These are phyloP conservation scores for Suillus fuscotomentosus DNA, from an alignment of 768 basidiomycete species.

Conservation along the genomic window DNA sequence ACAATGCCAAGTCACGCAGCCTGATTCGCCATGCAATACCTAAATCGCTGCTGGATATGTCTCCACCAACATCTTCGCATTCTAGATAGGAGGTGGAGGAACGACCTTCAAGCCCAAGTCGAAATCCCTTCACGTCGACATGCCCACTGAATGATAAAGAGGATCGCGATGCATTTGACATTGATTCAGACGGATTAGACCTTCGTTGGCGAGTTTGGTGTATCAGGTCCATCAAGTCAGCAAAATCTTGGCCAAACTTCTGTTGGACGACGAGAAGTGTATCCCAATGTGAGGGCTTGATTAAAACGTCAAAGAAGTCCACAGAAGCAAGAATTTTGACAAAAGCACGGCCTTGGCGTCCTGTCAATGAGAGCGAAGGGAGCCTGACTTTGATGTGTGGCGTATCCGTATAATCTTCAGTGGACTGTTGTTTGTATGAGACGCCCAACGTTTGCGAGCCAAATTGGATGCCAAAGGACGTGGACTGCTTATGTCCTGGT, in stretches of 20 bases:
- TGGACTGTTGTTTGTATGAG: conserved; percentile 41
- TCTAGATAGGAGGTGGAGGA: conserved; percentile 74
- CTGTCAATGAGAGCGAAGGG: conserved; percentile 64
- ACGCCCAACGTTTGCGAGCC: conserved; percentile 62
- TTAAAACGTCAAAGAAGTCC: conserved; percentile 67
- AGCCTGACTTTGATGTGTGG: conserved; percentile 62
- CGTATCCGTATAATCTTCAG: conserved; percentile 34
- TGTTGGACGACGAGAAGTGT: conserved; percentile 80
- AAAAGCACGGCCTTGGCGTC: conserved; percentile 45
- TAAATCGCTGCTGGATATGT: conserved; percentile 42
- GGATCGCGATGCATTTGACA: conserved; percentile 14
- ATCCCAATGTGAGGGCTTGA: conserved; percentile 85
- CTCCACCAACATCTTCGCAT: conserved; percentile 71
- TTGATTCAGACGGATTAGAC: conserved; percentile 10
- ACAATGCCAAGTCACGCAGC: conserved; percentile 78
- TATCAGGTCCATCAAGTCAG: conserved; percentile 69
- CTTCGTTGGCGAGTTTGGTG: conserved; percentile 51
- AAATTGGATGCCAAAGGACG: conserved; percentile 64
- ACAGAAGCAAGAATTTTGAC: conserved; percentile 59
- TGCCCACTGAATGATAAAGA: conserved; percentile 44
- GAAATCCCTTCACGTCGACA: conserved; percentile 76
- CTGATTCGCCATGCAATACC: conserved; percentile 64
- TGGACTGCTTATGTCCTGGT: conserved; percentile 30
- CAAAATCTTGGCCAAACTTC: conserved; percentile 88
- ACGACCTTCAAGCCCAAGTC: conserved; percentile 72